A percentile compares a stretch with the other conserved stretches of the same genome.
Conservation (phyloP, 2,329 filamentous ascomycete genomes). For the Diaporthe caulivora region DNA sequence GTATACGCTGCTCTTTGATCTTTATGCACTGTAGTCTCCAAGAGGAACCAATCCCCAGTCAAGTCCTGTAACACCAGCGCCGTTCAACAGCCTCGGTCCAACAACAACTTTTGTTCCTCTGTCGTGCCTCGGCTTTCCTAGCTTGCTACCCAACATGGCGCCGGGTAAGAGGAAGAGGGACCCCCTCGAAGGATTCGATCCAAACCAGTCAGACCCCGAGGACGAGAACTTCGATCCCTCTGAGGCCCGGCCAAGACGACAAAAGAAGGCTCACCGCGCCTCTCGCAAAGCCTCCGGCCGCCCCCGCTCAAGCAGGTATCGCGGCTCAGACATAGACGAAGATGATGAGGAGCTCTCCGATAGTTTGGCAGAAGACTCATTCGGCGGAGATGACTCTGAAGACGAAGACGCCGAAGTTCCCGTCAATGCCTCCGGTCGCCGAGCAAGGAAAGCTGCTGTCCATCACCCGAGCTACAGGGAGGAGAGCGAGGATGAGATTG, state of each 20-base stretch:
- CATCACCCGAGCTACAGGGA: constrained; percentile 62
- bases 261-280: constrained; percentile 51
- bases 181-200: constrained; percentile 70
- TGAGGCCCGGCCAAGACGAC: constrained; percentile 57
- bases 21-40: constrained; percentile 9
- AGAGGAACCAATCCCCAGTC: neutral
- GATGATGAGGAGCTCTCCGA: constrained; percentile 69
- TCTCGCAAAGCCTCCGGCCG: constrained; percentile 46
- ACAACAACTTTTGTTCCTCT: constrained; percentile 9
- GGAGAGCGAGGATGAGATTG: constrained; percentile 56
- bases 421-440: constrained; percentile 61
- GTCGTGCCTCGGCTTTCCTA: neutral
- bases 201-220: constrained; percentile 74
- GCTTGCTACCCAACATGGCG: constrained; percentile 49
- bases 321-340: constrained; percentile 73
- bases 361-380: constrained; percentile 64
- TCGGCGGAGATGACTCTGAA: constrained; percentile 57
- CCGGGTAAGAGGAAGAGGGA: constrained; percentile 69
- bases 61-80: constrained; percentile 1
- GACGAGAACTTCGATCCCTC: constrained; percentile 75
- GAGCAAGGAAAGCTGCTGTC: constrained; percentile 61
- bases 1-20: neutral
- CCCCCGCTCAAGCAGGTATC: constrained; percentile 56
- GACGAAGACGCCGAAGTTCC: constrained; percentile 55
- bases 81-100: neutral